phyloP scores from a whole-genome alignment of 441 rosid species.

The Corymbia citriodora region DNA sequence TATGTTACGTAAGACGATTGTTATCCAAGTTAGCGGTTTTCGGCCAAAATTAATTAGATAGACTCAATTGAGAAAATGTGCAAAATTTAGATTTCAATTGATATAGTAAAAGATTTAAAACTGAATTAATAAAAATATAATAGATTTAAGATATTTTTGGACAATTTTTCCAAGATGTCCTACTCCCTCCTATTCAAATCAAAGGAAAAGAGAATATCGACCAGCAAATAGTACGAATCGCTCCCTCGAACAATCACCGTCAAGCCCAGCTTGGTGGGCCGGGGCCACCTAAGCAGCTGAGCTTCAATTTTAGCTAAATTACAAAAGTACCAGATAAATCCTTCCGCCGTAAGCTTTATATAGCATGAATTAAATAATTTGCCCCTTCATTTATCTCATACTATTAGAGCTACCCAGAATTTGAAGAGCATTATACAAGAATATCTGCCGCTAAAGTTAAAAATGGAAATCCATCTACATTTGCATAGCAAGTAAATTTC shows the following conservation, averaged over 20 bases:
- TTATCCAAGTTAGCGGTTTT: accelerated
- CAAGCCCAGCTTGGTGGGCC: neutral
- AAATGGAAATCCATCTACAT: neutral
- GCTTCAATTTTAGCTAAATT: neutral
- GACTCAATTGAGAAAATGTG: too few relatives aligned
- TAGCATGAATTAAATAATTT: neutral
- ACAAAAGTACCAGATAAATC: neutral
- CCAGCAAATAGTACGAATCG: neutral
- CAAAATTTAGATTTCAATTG: too few relatives aligned
- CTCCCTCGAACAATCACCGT: neutral
- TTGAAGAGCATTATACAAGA: neutral
- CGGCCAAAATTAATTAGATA: accelerated
- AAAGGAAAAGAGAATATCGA: neutral
- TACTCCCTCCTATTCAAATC: neutral
- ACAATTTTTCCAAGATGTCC: neutral
- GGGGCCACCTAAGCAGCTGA: neutral
- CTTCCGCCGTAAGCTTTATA: neutral
- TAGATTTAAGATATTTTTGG: neutral
- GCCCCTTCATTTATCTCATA: neutral
- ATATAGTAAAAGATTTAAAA: too few relatives aligned
- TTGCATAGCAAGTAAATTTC: neutral
- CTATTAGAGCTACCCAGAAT: neutral
- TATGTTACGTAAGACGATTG: accelerated
- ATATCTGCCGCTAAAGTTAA: neutral
- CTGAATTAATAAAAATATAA: too few relatives aligned